Conservation (phyloP, 495 filamentous ascomycete species). For the Podospora conica region DNA sequence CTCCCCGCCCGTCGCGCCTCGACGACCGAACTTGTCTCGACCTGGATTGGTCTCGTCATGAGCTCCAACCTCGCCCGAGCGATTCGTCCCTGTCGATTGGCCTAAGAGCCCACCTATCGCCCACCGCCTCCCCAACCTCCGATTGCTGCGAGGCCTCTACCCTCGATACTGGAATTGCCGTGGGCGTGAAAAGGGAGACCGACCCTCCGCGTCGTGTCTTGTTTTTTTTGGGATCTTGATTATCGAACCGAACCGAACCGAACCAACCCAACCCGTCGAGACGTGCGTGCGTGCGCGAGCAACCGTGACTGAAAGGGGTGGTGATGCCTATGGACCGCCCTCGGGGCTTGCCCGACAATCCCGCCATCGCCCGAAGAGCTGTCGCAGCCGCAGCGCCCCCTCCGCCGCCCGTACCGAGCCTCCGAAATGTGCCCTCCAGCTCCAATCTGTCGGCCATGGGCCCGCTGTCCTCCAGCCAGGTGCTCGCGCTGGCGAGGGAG, state of each 20-base stretch:
- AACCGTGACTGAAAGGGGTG: neutral
- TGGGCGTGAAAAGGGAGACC: neutral
- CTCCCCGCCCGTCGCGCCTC: slow-evolving; percentile 14
- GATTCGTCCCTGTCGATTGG: slow-evolving; percentile 20
- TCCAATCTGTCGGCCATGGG: slow-evolving; percentile 35
- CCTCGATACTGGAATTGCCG: neutral
- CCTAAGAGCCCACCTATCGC: slow-evolving; percentile 5
- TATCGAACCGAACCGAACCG: neutral
- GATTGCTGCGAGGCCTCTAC: neutral
- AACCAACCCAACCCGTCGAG: neutral
- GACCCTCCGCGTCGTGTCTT: neutral
- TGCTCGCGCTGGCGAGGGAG: slow-evolving; percentile 53
- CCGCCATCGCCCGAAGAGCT: slow-evolving; percentile 36
- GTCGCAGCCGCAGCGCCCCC: slow-evolving; percentile 29
- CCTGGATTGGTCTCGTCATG: slow-evolving; percentile 22
- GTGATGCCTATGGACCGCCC: slow-evolving; percentile 26
- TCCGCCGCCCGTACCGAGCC: slow-evolving; percentile 32
- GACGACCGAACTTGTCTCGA: slow-evolving; percentile 7
- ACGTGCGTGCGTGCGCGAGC: neutral
- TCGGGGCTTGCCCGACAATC: slow-evolving; percentile 36
- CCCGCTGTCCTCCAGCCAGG: slow-evolving; percentile 42
- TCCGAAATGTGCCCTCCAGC: slow-evolving; percentile 30
- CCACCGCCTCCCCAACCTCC: neutral
- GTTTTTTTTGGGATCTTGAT: neutral
- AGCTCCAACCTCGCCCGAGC: slow-evolving; percentile 17